Conservation (phyloP, 345 rosid species). For the Eucalyptus polybractea region DNA sequence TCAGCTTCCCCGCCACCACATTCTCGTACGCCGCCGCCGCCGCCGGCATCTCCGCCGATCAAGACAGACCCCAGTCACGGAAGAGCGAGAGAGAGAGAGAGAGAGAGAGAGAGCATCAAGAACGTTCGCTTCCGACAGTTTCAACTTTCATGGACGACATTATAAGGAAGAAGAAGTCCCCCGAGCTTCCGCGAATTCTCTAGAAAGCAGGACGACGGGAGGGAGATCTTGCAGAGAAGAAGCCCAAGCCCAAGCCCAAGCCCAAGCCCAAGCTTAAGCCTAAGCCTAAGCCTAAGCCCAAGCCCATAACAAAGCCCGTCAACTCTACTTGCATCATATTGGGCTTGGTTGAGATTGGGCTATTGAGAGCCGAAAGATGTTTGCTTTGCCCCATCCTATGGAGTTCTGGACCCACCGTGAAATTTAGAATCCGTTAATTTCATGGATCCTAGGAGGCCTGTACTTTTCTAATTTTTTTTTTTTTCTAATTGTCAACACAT, state of each 20-base stretch:
- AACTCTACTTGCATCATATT: background rate
- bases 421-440: background rate
- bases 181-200: background rate
- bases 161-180: background rate
- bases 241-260: no score
- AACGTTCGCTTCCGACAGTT: background rate
- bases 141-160: background rate
- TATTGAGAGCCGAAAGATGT: fast-evolving
- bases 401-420: background rate
- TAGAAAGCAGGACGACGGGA: background rate
- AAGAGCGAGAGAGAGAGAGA: background rate
- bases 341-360: background rate
- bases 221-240: background rate
- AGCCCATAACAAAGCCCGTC: background rate
- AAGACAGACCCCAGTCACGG: background rate
- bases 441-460: background rate
- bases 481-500: background rate
- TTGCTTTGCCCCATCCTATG: background rate
- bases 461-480: background rate
- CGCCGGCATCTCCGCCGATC: background rate
- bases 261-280: no score
- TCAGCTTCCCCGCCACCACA: slow-evolving; percentile 6
- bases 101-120: background rate
- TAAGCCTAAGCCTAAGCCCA: fast-evolving
- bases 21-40: slow-evolving; percentile 6